Base-by-base conservation (phyloP, 2,329 filamentous ascomycete genomes). In the Monilinia fructicola region DNA sequence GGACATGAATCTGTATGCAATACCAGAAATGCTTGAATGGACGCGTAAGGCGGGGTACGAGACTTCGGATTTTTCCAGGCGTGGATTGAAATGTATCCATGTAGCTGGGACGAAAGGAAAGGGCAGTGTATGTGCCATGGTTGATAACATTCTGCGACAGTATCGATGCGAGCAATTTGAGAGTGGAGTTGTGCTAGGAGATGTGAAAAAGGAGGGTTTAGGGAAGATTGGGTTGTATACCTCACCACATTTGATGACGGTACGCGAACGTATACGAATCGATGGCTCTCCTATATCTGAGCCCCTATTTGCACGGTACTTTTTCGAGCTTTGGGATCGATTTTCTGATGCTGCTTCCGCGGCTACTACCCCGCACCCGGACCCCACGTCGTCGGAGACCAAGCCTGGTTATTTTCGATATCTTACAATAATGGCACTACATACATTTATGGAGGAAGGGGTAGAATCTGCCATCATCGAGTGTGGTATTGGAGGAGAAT, bases 321-420 rank as follows among this genome's bases (percentile, higher is more conserved):
- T 90, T 74, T 90, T 88, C 75, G 80, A 90, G 67, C 83, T 90
- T 4, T 89, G 87, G 86, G 84, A 88, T 68, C 80, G 28, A 75
- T 89, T 61, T 79, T 67, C 70, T 23, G n/a, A 50, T 54, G 73
- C 69, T 31, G 67, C 77, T 0, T 72, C 77, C 7, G 68, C 75
- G 48, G 72, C 64, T 66, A 3, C 70, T 3, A 28, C 59, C 48
- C 76, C 74, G 0, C 42, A 69, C 11, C 21, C 46, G 18, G 71
- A 73, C 26, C 42, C 59, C 16, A 38, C 44, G 16, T 60, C 65
- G 35, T 48, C 58, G 5, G 67, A 67, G 21, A 68, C 67, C 52
- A 96, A 96, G 77, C 95, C 95, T 0, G 90, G 93, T 62, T 98
- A 96, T 78, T 98, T 98, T 77, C 89, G 94, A 38, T 97, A 91